Evolutionary conservation across 2,329 filamentous ascomycete genomes (phyloP), one percentile per base, ranked within the genome.

Genomic region (Trichoderma guizhouense): DNA sequence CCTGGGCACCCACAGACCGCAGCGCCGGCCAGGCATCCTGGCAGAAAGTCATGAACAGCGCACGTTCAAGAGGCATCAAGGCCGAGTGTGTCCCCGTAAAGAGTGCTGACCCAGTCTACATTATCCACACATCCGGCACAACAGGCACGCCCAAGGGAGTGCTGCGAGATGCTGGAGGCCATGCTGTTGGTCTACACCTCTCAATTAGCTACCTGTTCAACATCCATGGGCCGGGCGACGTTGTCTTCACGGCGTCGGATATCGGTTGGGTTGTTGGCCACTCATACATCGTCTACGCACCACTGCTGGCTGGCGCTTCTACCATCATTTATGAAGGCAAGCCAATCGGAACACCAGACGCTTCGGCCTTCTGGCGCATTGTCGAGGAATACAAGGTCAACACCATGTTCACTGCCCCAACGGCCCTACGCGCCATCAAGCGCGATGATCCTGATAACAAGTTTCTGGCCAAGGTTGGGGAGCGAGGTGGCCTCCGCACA

Each of bases 311-410:
- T 0, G 95, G 95, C 6, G 94, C 95, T 2, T 91, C 94, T 1
- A 97, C 94, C 0, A 89, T 98, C 1, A 85, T 98, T 0, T 98
- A 94, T 80, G 95, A 98, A 82, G 95, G 95, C n/a, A 98, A 98
- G 76, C 95, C 95, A 0, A 86, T 97, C 14, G 94, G 94, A 5
- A 97, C 94, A 0, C 95, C 95, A 0, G 91, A 97, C 76, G 92
- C 94, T 0, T 92, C 93, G 7, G 92, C 92, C 0, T 96, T 98
- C 79, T 98, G 95, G 95, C 87, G 94, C 3, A 89, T 97, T 21
- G 82, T 97, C 5, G 91, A 94, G 75, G 92, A 97, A 76, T 92
- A 98, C 84, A 91, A 91, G 77, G 94, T 97, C 69, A 97, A 93
- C 73, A 88, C 89, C 7, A 85, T 97, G 76, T 97, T 93, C 79